A percentile compares a stretch with the other conserved stretches of the same genome.
These are phyloP conservation scores for Phytophthora crassamura DNA, from an alignment of 352 stramenopile genomes.

Conservation along the genomic window DNA sequence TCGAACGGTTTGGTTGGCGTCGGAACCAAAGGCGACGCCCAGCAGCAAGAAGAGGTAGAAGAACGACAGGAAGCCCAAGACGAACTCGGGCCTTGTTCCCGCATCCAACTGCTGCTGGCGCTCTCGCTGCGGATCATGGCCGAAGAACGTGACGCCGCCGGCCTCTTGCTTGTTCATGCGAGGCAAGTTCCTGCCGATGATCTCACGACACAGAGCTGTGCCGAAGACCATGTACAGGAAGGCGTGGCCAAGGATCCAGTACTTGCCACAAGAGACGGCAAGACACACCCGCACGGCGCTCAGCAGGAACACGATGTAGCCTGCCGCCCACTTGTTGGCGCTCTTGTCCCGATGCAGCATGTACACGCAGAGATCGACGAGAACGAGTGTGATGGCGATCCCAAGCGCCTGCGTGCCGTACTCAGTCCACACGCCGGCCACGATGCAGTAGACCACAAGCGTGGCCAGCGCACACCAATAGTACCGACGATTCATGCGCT, in stretches of 20 bases:
- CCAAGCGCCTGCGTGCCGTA: constrained; percentile 70
- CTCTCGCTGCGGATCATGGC: constrained; percentile 70
- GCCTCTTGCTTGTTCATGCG: constrained; percentile 86
- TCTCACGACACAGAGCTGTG: constrained; percentile 79
- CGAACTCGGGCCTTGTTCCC: constrained; percentile 84
- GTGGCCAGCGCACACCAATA: constrained; percentile 57
- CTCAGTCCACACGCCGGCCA: constrained; percentile 58
- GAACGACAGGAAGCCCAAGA: constrained; percentile 83
- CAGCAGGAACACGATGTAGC: constrained; percentile 86
- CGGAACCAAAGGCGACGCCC: constrained; percentile 71
- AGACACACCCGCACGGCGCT: constrained; percentile 73
- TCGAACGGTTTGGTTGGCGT: constrained; percentile 53
- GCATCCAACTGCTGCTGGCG: constrained; percentile 69
- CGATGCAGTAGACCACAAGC: constrained; percentile 66
- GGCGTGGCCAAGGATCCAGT: constrained; percentile 85
- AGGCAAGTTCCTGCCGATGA: constrained; percentile 82
- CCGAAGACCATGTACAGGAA: constrained; percentile 85
- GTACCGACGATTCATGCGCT: constrained; percentile 55
- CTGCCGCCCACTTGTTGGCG: constrained; percentile 68
- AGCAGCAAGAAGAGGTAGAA: constrained; percentile 88
- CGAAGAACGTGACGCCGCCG: constrained; percentile 86
- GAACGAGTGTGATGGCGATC: constrained; percentile 68
- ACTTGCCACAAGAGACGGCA: constrained; percentile 66
- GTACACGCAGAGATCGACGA: constrained; percentile 79
- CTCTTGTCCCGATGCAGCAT: constrained; percentile 74